Evolutionary conservation across 2,329 filamentous ascomycete species (phyloP), one percentile per base, ranked within the genome.

Genomic region (Phialophora expanda): DNA sequence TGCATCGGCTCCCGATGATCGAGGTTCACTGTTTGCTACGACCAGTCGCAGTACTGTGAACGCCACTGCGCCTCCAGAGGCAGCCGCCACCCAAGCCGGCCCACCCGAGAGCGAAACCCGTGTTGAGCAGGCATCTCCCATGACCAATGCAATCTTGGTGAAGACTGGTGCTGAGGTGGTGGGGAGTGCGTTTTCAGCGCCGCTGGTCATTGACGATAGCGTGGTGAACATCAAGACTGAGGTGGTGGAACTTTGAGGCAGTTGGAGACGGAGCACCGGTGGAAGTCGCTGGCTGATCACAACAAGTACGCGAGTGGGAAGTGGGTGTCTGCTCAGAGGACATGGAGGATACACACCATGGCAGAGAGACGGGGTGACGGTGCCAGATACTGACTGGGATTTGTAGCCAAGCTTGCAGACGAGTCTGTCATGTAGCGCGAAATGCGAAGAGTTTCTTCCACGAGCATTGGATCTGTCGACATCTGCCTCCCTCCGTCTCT

Each of bases 151-250:
- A 11, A 48, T 55, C 22, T 32, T 61, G 53, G 28, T 22, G n/a
- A 54, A 62, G 22, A 55, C 53, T 30, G 65, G 57, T 30, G 61
- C 46, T 46, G 61, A 64, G 38, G 46, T 32, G 20, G 61, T 57
- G 30, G 32, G 30, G 17, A 44, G 61, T 14, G 48, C 38, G 2
- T 22, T 12, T 41, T 53, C 17, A 2, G 30, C 26, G 8, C 22
- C 9, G 8, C n/a, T 44, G 24, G 46, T 38, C 12, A n/a, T 30
- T 17, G 24, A n/a, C 28, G 28, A 32, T 30, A 8, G 12, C 1
- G 41, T 9, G 46, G n/a, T 32, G 30, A 38, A 44, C 22, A 41
- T 61, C 58, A 61, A 61, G 58, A 54, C 30, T 17, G 58, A 61
- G 22, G 14, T 41, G 3, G 58, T 41, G 14, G 58, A 34, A 30